Evolutionary conservation across 768 basidiomycete species (phyloP), one percentile per base, ranked within the genome.

Genomic region (Punctularia strigosozonata): DNA sequence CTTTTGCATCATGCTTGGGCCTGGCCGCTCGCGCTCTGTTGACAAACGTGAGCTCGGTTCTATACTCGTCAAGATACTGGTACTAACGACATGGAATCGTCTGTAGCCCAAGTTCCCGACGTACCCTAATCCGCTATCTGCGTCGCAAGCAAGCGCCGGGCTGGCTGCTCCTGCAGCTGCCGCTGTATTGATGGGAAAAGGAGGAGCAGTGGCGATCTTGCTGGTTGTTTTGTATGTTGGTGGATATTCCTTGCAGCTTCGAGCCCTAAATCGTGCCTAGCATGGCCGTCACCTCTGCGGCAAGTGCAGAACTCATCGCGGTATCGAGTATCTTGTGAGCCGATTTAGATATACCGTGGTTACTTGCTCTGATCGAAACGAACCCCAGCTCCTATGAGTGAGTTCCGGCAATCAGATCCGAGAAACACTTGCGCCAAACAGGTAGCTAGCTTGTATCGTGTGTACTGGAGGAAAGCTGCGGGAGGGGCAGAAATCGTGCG

Each of bases 91-190:
- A 22, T 32, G 33, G 20, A 8, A 10, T 8, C 33, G 8, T n/a
- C n/a, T n/a, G n/a, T 40, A 73, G 65, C 69, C 71, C 3, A 57
- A 52, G 25, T 75, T 73, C 46, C 73, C 74, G 3, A 75, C 73
- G 0, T 75, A 66, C 46, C 69, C 69, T 3, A 58, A 60, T 22
- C 58, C 62, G 0, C 45, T 65, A 31, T 60, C 63, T 0, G 49
- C 60, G 12, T 50, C 50, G 22, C 58, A 66, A 46, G 50, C 56
- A 2, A 65, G 60, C 26, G 64, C 64, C 12, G 68, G 69, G 12
- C 55, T 71, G 2, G 63, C 64, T 5, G 62, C 66, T 6, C 66
- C 68, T 19, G 64, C 66, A 2, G 66, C 70, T 3, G 67, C 67
- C 0, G 60, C 54, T 10, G 66, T 65, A 1, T 56, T 71, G 14